Evolutionary conservation across 306 rosid species (phyloP).

Genomic region (Dryas octopetala): DNA sequence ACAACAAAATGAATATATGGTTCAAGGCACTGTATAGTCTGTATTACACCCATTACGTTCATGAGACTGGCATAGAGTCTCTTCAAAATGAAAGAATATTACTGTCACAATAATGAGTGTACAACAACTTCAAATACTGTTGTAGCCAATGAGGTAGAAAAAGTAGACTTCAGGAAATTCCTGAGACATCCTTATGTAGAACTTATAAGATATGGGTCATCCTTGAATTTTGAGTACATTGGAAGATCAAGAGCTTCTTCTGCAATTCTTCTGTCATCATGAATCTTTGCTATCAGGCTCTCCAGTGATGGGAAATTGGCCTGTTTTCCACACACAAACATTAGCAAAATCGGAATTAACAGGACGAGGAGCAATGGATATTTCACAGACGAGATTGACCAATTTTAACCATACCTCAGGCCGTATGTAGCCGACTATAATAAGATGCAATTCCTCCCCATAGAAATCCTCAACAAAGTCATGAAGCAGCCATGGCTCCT

Average conservation of each 20-base stretch:
- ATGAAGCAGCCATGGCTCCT: slow-evolving; percentile 99
- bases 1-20: not conserved
- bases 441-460: slow-evolving; percentile 75
- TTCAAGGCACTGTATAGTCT: not conserved
- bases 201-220: slow-evolving; percentile 53
- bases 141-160: not conserved
- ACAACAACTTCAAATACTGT: not conserved
- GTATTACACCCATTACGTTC: not conserved
- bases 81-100: not conserved
- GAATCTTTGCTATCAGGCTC: slow-evolving; percentile 74
- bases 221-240: slow-evolving; percentile 59
- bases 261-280: slow-evolving; percentile 65
- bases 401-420: slow-evolving; percentile 59
- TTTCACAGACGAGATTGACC: not conserved
- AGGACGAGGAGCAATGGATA: slow-evolving; percentile 1
- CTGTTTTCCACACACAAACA: slow-evolving; percentile 40
- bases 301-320: slow-evolving; percentile 79
- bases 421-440: slow-evolving; percentile 86
- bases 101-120: not conserved
- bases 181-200: slow-evolving; percentile 9
- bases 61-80: too few species aligned
- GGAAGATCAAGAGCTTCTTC: slow-evolving; percentile 91
- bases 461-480: slow-evolving; percentile 73
- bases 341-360: slow-evolving; percentile 23
- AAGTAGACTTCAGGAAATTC: not conserved